Base-by-base conservation (phyloP, 129 eudicot species). In the Escallonia rubra region DNA sequence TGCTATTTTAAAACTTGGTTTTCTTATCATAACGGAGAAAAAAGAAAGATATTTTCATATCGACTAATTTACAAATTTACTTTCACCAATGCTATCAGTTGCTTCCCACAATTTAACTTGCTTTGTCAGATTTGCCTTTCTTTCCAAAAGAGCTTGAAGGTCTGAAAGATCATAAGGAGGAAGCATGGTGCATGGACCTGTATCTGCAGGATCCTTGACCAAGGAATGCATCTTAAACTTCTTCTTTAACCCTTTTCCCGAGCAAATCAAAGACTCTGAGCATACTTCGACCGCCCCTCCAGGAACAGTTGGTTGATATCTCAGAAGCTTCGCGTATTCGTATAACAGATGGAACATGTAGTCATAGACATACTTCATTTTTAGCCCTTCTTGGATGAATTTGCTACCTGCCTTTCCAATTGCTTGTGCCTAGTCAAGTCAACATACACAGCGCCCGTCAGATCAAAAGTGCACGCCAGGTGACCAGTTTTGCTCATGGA, bases 291-390 rank as follows among this genome's bases (percentile, higher is more conserved):
- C 51, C 2, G 89, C 85, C 4, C 72, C 82, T 6, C 45, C 10
- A 4, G 89, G 89, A 7, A 89, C 57, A 0, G 50, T 75, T 3
- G 96, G 96, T 48, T 80, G 68, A 51, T 80, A 86, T 59, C 57
- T 86, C 54, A 80, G 49, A 40, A 86, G 94, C 60, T 80, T 86
- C 3, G 86, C 77, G 56, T 86, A 86, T 64, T 70, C 87, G 9
- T 66, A 66, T 10, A 85, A 70, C 57, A 82, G 46, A 78, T 89
- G 90, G 66, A 82, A 86, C 86, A 80, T 82, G 77, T 89, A 89
- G 65, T 85, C 90, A 44, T 89, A 85, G 34, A 85, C 76, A 47
- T 82, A 12, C n/a, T 83, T 71, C 90, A 89, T 89, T 9, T 34
- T 62, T 8, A 89, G 76, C 52, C 80, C 66, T 49, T 85, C 77